Evolutionary conservation across 345 rosid genomes (phyloP).

Genomic region (Aquilaria yunnanensis): DNA sequence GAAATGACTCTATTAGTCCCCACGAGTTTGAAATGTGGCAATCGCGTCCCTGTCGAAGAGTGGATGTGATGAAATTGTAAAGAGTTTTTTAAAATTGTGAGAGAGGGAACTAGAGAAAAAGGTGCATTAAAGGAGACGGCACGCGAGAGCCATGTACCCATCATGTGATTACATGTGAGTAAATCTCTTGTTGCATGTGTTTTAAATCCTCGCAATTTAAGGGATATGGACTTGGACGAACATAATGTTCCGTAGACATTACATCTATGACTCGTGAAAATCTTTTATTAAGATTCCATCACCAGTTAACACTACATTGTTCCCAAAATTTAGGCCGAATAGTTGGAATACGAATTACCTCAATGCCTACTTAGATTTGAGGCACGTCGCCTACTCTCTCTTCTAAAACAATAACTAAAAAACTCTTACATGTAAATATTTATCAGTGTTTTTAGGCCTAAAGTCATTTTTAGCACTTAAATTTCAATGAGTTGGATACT

Average conservation of each 20-base stretch:
- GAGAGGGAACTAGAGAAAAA: constrained; percentile 27
- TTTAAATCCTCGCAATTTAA: neutral
- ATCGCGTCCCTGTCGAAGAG: neutral
- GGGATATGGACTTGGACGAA: neutral
- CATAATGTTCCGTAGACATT: neutral
- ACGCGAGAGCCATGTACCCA: constrained; percentile 20
- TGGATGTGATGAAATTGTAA: no score
- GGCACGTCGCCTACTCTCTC: no score
- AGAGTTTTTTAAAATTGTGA: constrained; percentile 11
- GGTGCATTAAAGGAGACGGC: constrained; percentile 15
- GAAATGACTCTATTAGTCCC: neutral
- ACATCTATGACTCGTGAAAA: neutral
- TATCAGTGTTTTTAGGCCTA: no score
- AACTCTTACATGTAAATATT: no score
- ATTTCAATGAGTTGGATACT: no score
- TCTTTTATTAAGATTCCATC: neutral
- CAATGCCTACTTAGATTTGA: no score
- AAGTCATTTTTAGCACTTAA: no score
- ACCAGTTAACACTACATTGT: neutral
- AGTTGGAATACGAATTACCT: no score
- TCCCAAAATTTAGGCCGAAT: no score
- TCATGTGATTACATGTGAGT: constrained; percentile 62
- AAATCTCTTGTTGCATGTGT: constrained; percentile 5
- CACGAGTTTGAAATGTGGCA: constrained; percentile 15
- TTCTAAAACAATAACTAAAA: no score